phyloP scores from a whole-genome alignment of 805 yeast species.

The Yarrowia keelungensis region DNA sequence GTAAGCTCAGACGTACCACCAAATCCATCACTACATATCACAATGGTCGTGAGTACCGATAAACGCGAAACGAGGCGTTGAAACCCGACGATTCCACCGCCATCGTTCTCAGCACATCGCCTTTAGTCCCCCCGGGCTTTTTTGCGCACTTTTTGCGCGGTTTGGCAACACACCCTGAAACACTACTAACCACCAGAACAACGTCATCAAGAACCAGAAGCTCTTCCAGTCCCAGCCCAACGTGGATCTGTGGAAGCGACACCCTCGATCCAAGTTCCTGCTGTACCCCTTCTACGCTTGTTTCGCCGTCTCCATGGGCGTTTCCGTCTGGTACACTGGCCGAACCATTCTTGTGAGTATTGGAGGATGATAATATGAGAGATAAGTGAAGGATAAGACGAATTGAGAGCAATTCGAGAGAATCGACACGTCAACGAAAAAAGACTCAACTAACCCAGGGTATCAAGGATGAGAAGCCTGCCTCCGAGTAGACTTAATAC shows the following conservation, averaged over 20 bases:
- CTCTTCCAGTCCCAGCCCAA: constrained; percentile 50
- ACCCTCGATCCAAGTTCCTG: constrained; percentile 72
- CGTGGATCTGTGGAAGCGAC: constrained; percentile 53
- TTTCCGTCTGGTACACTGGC: constrained; percentile 71
- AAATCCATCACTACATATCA: constrained; percentile 31
- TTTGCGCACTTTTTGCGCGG: background rate
- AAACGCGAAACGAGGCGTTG: constrained; percentile 10
- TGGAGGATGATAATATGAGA: background rate
- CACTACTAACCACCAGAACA: constrained; percentile 42
- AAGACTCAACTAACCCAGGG: constrained; percentile 32
- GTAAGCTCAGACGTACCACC: constrained; percentile 37
- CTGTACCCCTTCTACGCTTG: constrained; percentile 81
- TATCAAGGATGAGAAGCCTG: constrained; percentile 38
- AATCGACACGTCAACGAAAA: too few relatives aligned
- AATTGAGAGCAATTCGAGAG: background rate
- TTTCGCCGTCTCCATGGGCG: constrained; percentile 67
- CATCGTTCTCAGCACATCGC: background rate
- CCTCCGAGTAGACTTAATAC: constrained; percentile 19
- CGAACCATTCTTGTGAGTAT: constrained; percentile 59
- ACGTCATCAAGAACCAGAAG: constrained; percentile 50
- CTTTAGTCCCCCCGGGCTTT: background rate
- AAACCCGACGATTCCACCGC: background rate
- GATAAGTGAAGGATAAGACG: background rate
- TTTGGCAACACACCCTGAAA: too few relatives aligned
- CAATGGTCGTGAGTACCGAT: constrained; percentile 33